Evolutionary conservation across 148 eudicot genomes (phyloP), one percentile per base, ranked within the genome.

Genomic region (Heliamphora exappendiculata): DNA sequence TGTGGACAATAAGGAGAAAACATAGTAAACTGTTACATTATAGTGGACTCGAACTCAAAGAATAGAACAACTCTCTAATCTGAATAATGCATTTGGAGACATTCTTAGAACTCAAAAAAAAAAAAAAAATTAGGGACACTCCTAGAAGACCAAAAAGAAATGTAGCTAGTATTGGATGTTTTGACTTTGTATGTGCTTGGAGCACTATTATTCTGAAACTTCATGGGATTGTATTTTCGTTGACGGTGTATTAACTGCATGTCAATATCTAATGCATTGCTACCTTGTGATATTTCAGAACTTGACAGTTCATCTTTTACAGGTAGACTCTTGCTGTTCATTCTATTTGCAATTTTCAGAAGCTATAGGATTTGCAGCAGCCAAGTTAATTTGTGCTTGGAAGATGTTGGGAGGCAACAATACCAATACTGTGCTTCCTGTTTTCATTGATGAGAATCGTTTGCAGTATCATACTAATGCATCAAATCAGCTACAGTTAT

Each of bases 331-430:
- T 71, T 70, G 55, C 55, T 55, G 28, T 57, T 36, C 26, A 28
- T 68, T 36, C 44, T 57, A 67, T 47, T 14, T 67, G 57, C 62
- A 64, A 39, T 65, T 20, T 70, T 59, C 67, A 47, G 67, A 22
- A 60, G 45, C 60, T 29, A 36, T 5, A 47, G 29, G n/a, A 24
- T 34, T 34, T 37, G 59, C 26, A 19, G 73, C 45, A 19, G 73
- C 45, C 67, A 71, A 47, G 64, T 60, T 71, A 34, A 37, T 73
- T 33, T 1, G 20, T 26, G 37, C 19, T 34, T 14, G 28, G 54
- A 73, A 71, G 79, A 94, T 94, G 98, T 82, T 90, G 65, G 92
- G 97, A 82, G 90, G 93, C 76, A 88, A 85, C 82, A 90, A 72
- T 82, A 79, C 54, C 75, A 85, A 81, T 65, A 74, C 85, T 50